These are phyloP conservation scores for Tolypocladium tropicale DNA, from an alignment of 2,329 filamentous ascomycete genomes.

Conservation along the genomic window DNA sequence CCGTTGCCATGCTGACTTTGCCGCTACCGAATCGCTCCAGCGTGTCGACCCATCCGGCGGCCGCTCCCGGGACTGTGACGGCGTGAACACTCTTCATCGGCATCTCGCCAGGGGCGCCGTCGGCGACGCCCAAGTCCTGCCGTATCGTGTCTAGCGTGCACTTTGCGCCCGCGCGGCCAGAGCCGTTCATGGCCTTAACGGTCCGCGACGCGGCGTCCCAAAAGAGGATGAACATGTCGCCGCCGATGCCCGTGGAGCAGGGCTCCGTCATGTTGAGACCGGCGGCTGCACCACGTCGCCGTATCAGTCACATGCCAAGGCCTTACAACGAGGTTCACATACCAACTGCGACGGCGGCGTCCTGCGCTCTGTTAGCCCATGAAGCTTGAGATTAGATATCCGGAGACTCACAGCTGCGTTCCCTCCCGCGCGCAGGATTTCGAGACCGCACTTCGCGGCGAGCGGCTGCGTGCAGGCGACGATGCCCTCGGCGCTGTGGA, in stretches of 20 bases:
- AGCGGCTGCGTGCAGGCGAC: constrained; percentile 84
- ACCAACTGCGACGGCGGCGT: constrained; percentile 92
- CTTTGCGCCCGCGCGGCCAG: constrained; percentile 67
- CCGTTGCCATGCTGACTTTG: constrained; percentile 64
- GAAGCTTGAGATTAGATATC: neutral
- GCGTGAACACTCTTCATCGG: constrained; percentile 69
- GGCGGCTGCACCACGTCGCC: constrained; percentile 47
- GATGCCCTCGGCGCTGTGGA: constrained; percentile 88
- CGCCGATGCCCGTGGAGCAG: constrained; percentile 85
- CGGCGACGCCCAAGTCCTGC: constrained; percentile 54
- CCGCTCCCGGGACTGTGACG: constrained; percentile 80
- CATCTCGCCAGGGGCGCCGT: constrained; percentile 48
- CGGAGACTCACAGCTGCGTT: constrained; percentile 69
- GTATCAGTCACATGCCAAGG: neutral
- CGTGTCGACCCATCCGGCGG: constrained; percentile 88
- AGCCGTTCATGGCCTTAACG: constrained; percentile 83
- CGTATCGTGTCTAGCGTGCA: constrained; percentile 61
- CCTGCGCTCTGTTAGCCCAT: constrained; percentile 36
- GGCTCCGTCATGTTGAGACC: constrained; percentile 91
- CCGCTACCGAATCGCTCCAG: constrained; percentile 84
- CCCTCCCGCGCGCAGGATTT: constrained; percentile 75
- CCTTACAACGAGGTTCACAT: constrained; percentile 8
- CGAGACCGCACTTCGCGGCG: constrained; percentile 78
- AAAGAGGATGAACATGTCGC: constrained; percentile 93
- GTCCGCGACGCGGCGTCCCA: constrained; percentile 76